A percentile compares a stretch with the other conserved stretches of the same genome.
These are phyloP conservation scores for Acanthamoeba healyi DNA, from an alignment of 208 protist genomes.

Conservation along the genomic window DNA sequence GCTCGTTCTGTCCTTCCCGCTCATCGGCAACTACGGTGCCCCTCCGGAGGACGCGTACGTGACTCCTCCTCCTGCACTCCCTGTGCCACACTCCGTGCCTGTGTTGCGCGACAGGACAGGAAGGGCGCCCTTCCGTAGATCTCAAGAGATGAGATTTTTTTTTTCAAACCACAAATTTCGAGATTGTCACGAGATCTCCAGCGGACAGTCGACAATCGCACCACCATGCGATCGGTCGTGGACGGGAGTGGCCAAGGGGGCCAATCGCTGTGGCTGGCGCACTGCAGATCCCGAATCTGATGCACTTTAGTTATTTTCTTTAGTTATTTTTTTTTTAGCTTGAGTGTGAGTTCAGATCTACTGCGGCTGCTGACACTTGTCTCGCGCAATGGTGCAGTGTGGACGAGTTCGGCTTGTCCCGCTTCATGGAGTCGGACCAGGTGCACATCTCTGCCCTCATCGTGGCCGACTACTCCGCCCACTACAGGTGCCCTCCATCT, in stretches of 20 bases:
- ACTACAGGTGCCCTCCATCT: constrained; percentile 84
- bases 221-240: too few relatives aligned
- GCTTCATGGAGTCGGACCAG: constrained; percentile 96
- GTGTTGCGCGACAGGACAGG: background rate
- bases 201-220: too few relatives aligned
- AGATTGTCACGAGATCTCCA: too few relatives aligned
- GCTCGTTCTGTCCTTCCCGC: constrained; percentile 97
- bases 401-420: constrained; percentile 94
- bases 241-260: too few relatives aligned
- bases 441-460: constrained; percentile 93
- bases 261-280: too few relatives aligned
- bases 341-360: too few relatives aligned
- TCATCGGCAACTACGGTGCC: constrained; percentile 98
- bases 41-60: constrained; percentile 83
- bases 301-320: background rate
- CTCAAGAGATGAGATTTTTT: background rate
- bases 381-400: constrained; percentile 2
- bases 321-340: background rate
- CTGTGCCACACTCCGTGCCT: background rate
- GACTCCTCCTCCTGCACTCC: background rate
- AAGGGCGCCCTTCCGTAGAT: background rate
- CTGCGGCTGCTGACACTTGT: too few relatives aligned
- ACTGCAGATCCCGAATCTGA: background rate
- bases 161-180: too few relatives aligned
- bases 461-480: constrained; percentile 95